These are phyloP conservation scores for Ogataea populi-albae DNA, from an alignment of 805 yeast species.

Conservation along the genomic window DNA sequence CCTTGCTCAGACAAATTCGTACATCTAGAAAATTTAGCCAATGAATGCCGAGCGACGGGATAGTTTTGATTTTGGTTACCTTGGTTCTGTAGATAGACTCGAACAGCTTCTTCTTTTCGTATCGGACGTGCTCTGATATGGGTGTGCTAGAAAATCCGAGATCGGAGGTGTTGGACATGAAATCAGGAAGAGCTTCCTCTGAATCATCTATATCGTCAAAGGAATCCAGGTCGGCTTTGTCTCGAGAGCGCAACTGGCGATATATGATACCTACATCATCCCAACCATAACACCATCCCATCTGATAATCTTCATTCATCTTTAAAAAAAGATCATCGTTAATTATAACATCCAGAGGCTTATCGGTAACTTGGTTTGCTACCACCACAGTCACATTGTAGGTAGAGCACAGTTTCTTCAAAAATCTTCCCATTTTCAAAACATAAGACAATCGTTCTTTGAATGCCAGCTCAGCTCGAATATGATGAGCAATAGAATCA, in stretches of 20 bases:
- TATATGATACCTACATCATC: constrained; percentile 36
- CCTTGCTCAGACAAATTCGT: constrained; percentile 45
- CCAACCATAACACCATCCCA: constrained; percentile 80
- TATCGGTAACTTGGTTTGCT: constrained; percentile 79
- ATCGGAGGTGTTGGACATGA: too few relatives aligned
- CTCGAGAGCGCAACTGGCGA: constrained; percentile 25
- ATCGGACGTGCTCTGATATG: constrained; percentile 22
- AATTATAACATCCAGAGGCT: constrained; percentile 37
- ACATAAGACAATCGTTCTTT: constrained; percentile 43
- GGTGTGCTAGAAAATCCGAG: constrained; percentile 16
- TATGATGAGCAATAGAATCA: constrained; percentile 82
- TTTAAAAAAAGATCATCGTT: constrained; percentile 33
- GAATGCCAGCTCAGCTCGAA: constrained; percentile 57
- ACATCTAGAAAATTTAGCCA: constrained; percentile 54
- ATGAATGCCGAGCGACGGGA: constrained; percentile 54
- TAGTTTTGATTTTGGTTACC: constrained; percentile 30
- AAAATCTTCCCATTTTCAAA: constrained; percentile 41
- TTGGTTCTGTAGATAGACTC: constrained; percentile 32
- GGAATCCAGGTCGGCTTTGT: constrained; percentile 19
- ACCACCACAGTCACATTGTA: constrained; percentile 60
- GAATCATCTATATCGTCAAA: constrained; percentile 19
- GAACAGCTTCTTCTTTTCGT: constrained; percentile 29
- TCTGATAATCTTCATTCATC: constrained; percentile 56
- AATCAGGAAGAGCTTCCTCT: background rate
- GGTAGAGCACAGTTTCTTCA: constrained; percentile 47